Evolutionary conservation across 441 rosid genomes (phyloP).

Genomic region (Macaranga tanarius): DNA sequence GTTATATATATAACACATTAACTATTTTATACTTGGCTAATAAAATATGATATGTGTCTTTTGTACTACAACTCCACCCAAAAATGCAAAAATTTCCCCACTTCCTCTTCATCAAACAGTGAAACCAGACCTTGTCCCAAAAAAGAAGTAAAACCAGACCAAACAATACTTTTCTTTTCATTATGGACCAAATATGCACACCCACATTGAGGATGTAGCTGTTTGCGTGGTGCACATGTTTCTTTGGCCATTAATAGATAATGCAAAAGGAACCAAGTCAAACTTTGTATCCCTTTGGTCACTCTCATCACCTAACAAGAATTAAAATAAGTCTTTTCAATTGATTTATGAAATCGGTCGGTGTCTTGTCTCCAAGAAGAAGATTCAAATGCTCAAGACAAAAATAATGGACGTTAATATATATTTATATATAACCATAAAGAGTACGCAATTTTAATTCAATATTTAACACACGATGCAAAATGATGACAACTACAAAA

Average conservation of each 20-base stretch:
- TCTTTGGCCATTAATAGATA: not conserved
- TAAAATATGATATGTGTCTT: too few relatives aligned
- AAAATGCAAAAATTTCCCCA: too few relatives aligned
- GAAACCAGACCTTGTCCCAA: too few relatives aligned
- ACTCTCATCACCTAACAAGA: not conserved
- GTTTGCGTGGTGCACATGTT: not conserved
- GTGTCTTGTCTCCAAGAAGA: not conserved
- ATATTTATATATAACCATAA: not conserved
- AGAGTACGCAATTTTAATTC: not conserved
- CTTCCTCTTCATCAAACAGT: too few relatives aligned
- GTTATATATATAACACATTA: too few relatives aligned
- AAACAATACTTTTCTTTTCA: not conserved
- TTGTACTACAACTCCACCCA: too few relatives aligned
- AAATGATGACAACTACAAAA: slow-evolving; percentile 31
- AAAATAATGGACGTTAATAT: not conserved
- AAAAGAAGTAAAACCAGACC: too few relatives aligned
- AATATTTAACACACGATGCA: slow-evolving; percentile 3
- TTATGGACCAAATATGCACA: not conserved
- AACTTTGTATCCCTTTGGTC: not conserved
- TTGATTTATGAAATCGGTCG: too few relatives aligned
- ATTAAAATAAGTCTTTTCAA: too few relatives aligned
- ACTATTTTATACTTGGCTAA: too few relatives aligned
- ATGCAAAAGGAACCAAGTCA: not conserved
- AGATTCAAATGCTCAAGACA: slow-evolving; percentile 2
- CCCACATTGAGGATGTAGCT: too few relatives aligned